Conservation (phyloP, 78 protist species). For the Monosiga brevicollis region DNA sequence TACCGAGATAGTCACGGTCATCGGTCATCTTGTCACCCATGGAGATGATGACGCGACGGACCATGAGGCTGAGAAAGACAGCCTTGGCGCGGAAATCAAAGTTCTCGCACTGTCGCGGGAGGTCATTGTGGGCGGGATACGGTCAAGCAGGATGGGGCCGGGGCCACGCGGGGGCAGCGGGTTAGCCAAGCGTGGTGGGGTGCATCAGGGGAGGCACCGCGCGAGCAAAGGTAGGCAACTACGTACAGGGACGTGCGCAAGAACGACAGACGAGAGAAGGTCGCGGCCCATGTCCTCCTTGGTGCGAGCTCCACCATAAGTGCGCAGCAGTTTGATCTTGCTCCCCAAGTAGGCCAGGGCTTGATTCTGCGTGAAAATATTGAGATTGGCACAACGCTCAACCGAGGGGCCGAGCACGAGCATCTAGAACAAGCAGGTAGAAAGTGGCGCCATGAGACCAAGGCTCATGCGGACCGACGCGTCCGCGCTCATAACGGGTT, state of each 20-base stretch:
- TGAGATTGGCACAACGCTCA: slow-evolving; percentile 42
- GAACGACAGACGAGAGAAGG: slow-evolving; percentile 69
- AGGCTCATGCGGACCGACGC: neutral
- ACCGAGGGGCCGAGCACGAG: slow-evolving; percentile 69
- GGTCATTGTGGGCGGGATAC: slow-evolving; percentile 94
- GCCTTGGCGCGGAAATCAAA: no score
- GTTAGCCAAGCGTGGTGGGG: no score
- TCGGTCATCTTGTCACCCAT: slow-evolving; percentile 71
- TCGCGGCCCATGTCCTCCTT: slow-evolving; percentile 76
- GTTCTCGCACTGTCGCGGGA: slow-evolving; percentile 56
- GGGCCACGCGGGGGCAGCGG: no score
- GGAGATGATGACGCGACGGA: slow-evolving; percentile 71
- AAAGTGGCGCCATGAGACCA: neutral
- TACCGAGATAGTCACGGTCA: slow-evolving; percentile 98
- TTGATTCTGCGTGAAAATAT: slow-evolving; percentile 54
- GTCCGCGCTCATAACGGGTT: no score
- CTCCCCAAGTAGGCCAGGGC: slow-evolving; percentile 74
- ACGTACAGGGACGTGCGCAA: slow-evolving; percentile 88
- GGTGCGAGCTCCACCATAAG: neutral
- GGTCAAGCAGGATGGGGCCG: no score
- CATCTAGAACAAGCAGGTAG: slow-evolving; percentile 20
- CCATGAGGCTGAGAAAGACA: slow-evolving; percentile 91
- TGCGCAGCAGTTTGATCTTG: neutral
- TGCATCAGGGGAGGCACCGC: no score
- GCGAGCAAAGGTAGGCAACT: no score